Percentiles rank a stretch among this genome's conserved stretches.
phyloP scores from a whole-genome alignment of 108 stramenopile genomes.

The Cylindrotheca closterium region DNA sequence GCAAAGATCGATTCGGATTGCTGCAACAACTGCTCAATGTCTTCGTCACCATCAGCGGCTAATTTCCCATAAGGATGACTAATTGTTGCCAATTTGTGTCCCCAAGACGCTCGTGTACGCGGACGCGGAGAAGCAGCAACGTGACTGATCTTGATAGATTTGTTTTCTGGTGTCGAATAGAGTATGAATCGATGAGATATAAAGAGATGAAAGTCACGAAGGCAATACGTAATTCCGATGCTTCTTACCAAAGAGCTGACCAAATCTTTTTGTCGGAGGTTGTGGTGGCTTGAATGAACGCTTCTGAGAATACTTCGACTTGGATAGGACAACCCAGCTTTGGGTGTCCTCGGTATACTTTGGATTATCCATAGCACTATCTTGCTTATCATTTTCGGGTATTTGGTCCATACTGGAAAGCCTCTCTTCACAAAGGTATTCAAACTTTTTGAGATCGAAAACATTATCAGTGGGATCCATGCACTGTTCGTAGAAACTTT shows the following conservation, averaged over 20 bases:
- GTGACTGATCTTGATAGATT: constrained; percentile 20
- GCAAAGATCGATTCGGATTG: constrained; percentile 1
- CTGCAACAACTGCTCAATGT: not conserved
- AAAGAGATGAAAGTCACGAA: constrained; percentile 5
- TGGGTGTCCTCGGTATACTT: too few relatives aligned
- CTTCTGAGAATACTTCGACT: constrained; percentile 16
- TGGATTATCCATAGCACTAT: not conserved
- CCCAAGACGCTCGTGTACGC: constrained; percentile 17
- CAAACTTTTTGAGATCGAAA: constrained; percentile 62
- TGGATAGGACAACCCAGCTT: constrained; percentile 68
- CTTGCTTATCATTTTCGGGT: too few relatives aligned
- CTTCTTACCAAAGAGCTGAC: not conserved
- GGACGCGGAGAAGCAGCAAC: constrained; percentile 17
- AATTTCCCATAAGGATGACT: too few relatives aligned
- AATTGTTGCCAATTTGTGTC: too few relatives aligned
- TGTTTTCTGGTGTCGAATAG: not conserved
- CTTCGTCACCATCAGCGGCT: constrained; percentile 8
- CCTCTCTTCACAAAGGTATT: constrained; percentile 39
- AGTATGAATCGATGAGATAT: constrained; percentile 23
- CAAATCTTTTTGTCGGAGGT: constrained; percentile 35
- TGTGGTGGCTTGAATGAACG: constrained; percentile 63
- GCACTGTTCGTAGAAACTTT: constrained; percentile 62
- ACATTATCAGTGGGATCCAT: constrained; percentile 51
- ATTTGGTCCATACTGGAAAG: constrained; percentile 16
- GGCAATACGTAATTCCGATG: not conserved